A percentile compares a stretch with the other conserved stretches of the same genome.
Conservation (phyloP, 2,329 filamentous ascomycete genomes). For the Diaporthe longicolla region DNA sequence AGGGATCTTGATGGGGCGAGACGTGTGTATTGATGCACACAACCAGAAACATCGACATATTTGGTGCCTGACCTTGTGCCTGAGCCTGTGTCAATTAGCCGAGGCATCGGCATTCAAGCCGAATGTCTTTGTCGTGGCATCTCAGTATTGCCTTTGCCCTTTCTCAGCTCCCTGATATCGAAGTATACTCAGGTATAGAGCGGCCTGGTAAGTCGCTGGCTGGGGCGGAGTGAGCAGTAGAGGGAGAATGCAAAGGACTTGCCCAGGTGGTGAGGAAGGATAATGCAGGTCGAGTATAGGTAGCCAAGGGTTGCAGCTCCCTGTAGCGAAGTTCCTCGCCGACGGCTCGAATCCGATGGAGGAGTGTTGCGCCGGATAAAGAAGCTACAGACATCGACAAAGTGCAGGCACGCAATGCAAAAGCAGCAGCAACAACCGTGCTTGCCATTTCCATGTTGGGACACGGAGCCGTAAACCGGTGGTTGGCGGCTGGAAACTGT, state of each 20-base stretch:
- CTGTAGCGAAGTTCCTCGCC: not conserved
- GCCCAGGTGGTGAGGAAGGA: not conserved
- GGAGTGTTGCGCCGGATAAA: not conserved
- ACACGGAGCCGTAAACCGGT: constrained; percentile 22
- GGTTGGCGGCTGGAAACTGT: constrained; percentile 23
- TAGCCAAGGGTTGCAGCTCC: not conserved
- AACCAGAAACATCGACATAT: not conserved
- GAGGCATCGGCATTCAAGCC: not conserved
- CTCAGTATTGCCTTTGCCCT: not conserved
- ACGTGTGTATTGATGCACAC: not conserved
- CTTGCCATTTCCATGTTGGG: constrained; percentile 11
- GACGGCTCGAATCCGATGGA: not conserved
- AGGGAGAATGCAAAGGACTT: not conserved
- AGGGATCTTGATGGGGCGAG: constrained; percentile 17
- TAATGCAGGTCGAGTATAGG: not conserved
- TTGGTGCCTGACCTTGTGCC: constrained; percentile 22
- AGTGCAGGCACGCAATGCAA: not conserved
- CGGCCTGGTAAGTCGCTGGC: too few species aligned
- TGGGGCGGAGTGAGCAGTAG: not conserved
- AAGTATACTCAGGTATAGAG: too few species aligned
- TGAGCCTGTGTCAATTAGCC: constrained; percentile 1
- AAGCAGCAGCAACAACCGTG: not conserved
- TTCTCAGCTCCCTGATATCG: not conserved
- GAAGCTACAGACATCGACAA: not conserved
- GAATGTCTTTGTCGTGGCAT: not conserved